Base-by-base conservation (phyloP, 1,139 yeast species). In the Blastobotrys elegans region DNA sequence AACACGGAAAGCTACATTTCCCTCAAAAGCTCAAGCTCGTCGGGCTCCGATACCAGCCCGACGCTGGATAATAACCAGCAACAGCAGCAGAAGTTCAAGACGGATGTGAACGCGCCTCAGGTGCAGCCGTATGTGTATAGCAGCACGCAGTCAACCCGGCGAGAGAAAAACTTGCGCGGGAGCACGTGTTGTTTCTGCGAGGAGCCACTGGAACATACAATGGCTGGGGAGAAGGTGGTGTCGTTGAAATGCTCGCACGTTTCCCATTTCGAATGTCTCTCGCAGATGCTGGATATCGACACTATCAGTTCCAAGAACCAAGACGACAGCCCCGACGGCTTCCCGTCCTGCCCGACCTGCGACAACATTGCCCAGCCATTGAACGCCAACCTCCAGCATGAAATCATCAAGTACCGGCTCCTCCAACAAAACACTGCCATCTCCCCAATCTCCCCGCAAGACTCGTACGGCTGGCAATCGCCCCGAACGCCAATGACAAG, bases 131-230 rank as follows among this genome's bases (percentile, higher is more conserved):
- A 48, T 35, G 54, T 53, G 14, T 47, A 49, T 13, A 45, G 46
- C 31, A 38, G 30, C 24, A 41, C 24, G 16, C 30, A 26, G 32
- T 8, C 36, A 26, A 35, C 43, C 38, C 46, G 54, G 17, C 42
- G 48, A 7, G 57, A 52, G 33, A 51, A 50, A 30, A 53, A 58
- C 2, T 48, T 59, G 5, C 49, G 44, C 8, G 61, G 56, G 13
- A 44, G 38, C 21, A 49, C 44, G 17, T 61, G 65, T 48, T 60
- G 63, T 41, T 56, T 61, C 42, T 61, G 65, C 44, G 64, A 60
- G 44, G 62, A 59, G 43, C 48, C 58, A 2, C 49, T 60, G 18
- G 59, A 55, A 18, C 43, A 53, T 36, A 47, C 54, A 6, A 47
- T 61, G 10, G 53, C 54, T 8, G 58, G 56, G 13, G 65, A 61